Evolutionary conservation across 208 protist species (phyloP).

Genomic region (Leishmania gerbilli): DNA sequence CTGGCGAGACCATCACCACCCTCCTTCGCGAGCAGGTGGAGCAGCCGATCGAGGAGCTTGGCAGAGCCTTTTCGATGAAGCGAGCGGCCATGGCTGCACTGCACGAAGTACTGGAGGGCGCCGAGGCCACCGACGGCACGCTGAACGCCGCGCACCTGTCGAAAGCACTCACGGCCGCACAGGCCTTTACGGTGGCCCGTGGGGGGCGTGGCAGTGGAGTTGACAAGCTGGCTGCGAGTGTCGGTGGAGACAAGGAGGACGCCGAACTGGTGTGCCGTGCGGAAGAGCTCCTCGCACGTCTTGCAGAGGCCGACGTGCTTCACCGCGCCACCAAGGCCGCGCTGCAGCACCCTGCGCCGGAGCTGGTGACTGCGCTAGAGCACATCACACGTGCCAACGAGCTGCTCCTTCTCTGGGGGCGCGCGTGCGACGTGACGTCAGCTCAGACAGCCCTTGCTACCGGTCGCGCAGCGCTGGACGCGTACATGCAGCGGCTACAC

Average conservation of each 20-base stretch:
- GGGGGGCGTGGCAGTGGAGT: neutral
- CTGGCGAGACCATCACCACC: constrained; percentile 56
- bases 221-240: neutral
- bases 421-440: constrained; percentile 35
- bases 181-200: neutral
- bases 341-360: constrained; percentile 33
- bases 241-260: constrained; percentile 16
- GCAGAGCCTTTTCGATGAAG: constrained; percentile 30
- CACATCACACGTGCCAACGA: constrained; percentile 73
- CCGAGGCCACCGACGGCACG: neutral
- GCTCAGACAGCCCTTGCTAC: constrained; percentile 26
- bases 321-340: constrained; percentile 23
- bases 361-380: constrained; percentile 48
- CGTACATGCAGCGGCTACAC: neutral
- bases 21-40: constrained; percentile 50
- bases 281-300: constrained; percentile 48
- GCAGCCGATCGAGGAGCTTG: constrained; percentile 44
- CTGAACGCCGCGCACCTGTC: constrained; percentile 20
- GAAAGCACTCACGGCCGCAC: constrained; percentile 24
- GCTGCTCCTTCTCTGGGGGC: constrained; percentile 43
- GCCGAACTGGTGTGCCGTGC: constrained; percentile 36
- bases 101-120: constrained; percentile 29
- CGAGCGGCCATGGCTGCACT: constrained; percentile 34
- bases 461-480: constrained; percentile 24
- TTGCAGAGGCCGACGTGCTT: constrained; percentile 49